A percentile compares a stretch with the other conserved stretches of the same genome.
Evolutionary conservation across 164 flowering plant genomes (phyloP).

Genomic region (Vitis rupestris): DNA sequence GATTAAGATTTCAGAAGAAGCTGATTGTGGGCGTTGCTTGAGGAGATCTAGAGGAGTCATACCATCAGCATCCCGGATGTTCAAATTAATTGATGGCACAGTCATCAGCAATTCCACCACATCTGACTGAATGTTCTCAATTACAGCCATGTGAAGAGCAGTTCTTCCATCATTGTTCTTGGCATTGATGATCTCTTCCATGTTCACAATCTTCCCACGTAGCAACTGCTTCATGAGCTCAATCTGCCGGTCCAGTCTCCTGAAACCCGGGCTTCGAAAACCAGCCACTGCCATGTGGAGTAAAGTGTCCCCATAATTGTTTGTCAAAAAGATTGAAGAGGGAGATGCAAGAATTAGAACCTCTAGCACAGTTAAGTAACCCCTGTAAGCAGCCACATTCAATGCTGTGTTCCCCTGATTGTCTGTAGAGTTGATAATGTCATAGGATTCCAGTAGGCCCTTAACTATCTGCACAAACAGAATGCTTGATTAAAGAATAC

Average conservation of each 20-base stretch:
- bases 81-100: conserved; percentile 54
- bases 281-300: conserved; percentile 90
- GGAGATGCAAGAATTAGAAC: conserved; percentile 48
- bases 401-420: conserved; percentile 78
- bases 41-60: conserved; percentile 85
- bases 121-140: conserved; percentile 56
- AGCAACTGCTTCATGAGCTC: conserved; percentile 66
- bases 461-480: conserved; percentile 61
- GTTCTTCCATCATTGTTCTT: conserved; percentile 80
- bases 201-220: conserved; percentile 37
- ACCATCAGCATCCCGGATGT: conserved; percentile 56
- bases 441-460: conserved; percentile 53
- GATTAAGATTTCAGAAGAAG: conserved; percentile 71
- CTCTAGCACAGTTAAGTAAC: conserved; percentile 60
- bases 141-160: conserved; percentile 81
- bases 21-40: conserved; percentile 56
- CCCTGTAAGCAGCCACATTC: conserved; percentile 80
- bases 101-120: conserved; percentile 79
- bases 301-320: conserved; percentile 77
- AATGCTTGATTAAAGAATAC: background rate
- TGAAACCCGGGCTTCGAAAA: conserved; percentile 73
- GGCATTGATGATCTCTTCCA: conserved; percentile 58
- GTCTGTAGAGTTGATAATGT: conserved; percentile 50
- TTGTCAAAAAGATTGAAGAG: conserved; percentile 33
- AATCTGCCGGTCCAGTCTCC: conserved; percentile 67